Evolutionary conservation across 306 rosid genomes (phyloP), one percentile per base, ranked within the genome.

Genomic region (Castanospermum australe): DNA sequence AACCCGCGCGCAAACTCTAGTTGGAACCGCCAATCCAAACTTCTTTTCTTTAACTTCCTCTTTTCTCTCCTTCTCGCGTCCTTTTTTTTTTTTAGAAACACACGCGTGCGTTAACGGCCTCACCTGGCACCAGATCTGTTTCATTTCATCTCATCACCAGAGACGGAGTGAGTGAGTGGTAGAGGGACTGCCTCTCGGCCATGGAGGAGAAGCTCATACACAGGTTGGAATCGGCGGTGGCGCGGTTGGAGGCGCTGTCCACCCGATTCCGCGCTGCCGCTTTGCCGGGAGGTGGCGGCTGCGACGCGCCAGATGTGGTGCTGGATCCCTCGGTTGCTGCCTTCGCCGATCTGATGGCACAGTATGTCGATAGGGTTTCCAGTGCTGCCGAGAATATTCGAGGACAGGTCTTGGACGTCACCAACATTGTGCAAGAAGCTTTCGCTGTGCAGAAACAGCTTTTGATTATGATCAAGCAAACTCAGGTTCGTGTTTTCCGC

Each of bases 171-270:
- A 9, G 18, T 61, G 59, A 52, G 62, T 4, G 22, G 5, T 5
- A 24, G 6, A 45, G 54, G 28, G 35, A 63, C 30, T 68, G 62
- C 24, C 33, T 60, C 44, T 8, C 21, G 68, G 74, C 57, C 15
- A 92, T 94, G 98, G 97, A 92, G 66, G 92, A 83, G 83, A 90
- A 89, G 80, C 90, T 94, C 65, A 63, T 94, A 15, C 85, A 81
- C 85, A 82, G 98, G 57, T 79, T 94, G 77, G 98, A 94, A 84
- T 92, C 97, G 79, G 97, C 97, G 75, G 98, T 94, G 64, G 61
- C 82, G 64, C 93, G 94, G 48, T 81, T 94, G 22, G 97, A 94
- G 86, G 79, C 94, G 56, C 83, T 92, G 6, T 87, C 93, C 4
- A 8, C 80, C 55, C 75, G 94, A 36, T 42, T 75, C 50, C 76